Conservation (phyloP, 208 protist species). For the Crithidia expoeki region DNA sequence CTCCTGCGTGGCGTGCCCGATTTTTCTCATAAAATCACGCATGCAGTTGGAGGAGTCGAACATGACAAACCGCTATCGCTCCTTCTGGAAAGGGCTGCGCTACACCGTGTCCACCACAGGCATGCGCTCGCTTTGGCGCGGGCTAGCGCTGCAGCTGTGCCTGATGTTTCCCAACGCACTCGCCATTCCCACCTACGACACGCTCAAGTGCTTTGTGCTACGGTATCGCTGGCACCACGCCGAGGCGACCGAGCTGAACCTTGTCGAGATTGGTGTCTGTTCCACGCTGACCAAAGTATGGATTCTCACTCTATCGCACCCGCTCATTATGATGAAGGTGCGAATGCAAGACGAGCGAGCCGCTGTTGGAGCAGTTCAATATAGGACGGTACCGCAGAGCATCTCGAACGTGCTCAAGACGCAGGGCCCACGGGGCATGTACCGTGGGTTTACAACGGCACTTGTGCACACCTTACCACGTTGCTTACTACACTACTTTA, state of each 20-base stretch:
- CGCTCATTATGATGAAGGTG: slow-evolving; percentile 73
- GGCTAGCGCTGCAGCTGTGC: slow-evolving; percentile 68
- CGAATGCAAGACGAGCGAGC: slow-evolving; percentile 86
- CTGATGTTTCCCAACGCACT: slow-evolving; percentile 83
- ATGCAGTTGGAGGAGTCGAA: slow-evolving; percentile 83
- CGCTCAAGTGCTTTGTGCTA: slow-evolving; percentile 63
- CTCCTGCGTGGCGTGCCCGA: slow-evolving; percentile 49
- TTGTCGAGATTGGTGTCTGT: slow-evolving; percentile 75
- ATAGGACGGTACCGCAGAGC: slow-evolving; percentile 54
- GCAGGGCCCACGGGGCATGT: slow-evolving; percentile 68
- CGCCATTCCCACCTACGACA: slow-evolving; percentile 82
- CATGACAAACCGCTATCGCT: slow-evolving; percentile 50
- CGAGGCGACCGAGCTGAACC: slow-evolving; percentile 46
- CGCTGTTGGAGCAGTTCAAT: slow-evolving; percentile 54
- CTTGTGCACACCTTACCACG: slow-evolving; percentile 81
- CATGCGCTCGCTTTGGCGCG: slow-evolving; percentile 84
- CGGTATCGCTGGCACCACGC: slow-evolving; percentile 35
- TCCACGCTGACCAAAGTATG: slow-evolving; percentile 70
- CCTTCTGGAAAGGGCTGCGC: slow-evolving; percentile 56
- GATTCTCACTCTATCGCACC: slow-evolving; percentile 75
- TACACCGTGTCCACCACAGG: slow-evolving; percentile 63
- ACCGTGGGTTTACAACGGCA: slow-evolving; percentile 71
- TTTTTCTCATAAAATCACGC: slow-evolving; percentile 81
- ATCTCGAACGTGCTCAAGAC: slow-evolving; percentile 57
- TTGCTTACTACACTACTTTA: slow-evolving; percentile 67